Base-by-base conservation (phyloP, 768 basidiomycete genomes). In the Termitomyces sp. region DNA sequence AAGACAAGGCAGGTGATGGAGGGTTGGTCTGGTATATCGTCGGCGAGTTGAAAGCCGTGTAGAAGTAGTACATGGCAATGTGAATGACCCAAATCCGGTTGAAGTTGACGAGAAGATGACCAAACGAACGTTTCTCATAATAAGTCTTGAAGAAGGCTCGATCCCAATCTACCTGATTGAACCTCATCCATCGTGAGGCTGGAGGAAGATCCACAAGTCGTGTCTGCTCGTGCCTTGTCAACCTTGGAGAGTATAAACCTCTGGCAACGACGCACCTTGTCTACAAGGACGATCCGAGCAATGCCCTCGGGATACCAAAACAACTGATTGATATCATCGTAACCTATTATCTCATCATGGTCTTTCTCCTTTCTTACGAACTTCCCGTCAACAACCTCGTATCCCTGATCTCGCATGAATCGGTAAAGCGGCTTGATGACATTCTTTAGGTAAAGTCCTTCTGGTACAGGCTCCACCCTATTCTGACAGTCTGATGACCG, bases 231-330 rank as follows among this genome's bases (percentile, higher is more conserved):
- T 55, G 45, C 47, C 42, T 35, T 0, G 30, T 49, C 37, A 40
- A 32, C 37, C 42, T 58, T 42, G 60, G n/a, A 50, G 54, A 22
- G 46, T 19, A 26, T 40, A 35, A 57, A 14, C 11, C 10, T 40
- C 17, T 19, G 50, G 34, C 35, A 53, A 49, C 22, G 51, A 24
- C 37, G 15, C n/a, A 92, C 93, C 82, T 93, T 96, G 77, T 98
- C 93, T 17, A 74, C 80, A 41, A 98, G 78, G 2, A 85, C 82
- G 64, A 99, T 98, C 30, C 92, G 77, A 10, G 94, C 90, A 64
- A 99, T 94, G 32, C 97, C 97, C 60, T 99, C 97, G 2, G 96
- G 97, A 69, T 98, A 99, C 97, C 96, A 99, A 72, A 99, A 99
- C 45, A 99, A 74, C 69, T 99, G 96, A 68, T 99, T 99, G 59